A percentile compares a stretch with the other conserved stretches of the same genome.
phyloP scores from a whole-genome alignment of 1,284 basidiomycete species.

The Tilletia horrida region DNA sequence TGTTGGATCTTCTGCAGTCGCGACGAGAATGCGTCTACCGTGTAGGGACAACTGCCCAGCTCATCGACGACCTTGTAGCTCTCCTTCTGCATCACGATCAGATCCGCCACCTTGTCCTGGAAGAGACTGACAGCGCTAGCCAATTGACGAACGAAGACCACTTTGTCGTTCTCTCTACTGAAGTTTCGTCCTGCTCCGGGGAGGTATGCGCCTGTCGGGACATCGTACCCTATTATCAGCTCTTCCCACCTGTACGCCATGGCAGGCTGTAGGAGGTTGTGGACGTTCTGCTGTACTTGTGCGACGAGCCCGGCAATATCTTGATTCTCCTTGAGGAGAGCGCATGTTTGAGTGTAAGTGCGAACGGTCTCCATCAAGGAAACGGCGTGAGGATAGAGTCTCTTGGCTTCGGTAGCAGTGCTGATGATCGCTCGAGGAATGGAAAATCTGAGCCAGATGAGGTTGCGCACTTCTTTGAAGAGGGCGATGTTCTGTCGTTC shows the following conservation, averaged over 20 bases:
- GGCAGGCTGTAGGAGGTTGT: slow-evolving; percentile 38
- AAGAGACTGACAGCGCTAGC: slow-evolving; percentile 75
- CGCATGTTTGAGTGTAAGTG: slow-evolving; percentile 90
- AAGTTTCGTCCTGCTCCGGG: slow-evolving; percentile 49
- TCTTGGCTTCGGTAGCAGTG: slow-evolving; percentile 95
- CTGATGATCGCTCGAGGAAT: slow-evolving; percentile 92
- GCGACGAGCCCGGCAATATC: slow-evolving; percentile 76
- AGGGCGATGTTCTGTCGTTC: slow-evolving; percentile 96
- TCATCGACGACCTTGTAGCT: slow-evolving; percentile 80
- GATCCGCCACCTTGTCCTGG: slow-evolving; percentile 87
- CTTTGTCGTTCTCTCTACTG: slow-evolving; percentile 74
- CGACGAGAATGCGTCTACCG: slow-evolving; percentile 72
- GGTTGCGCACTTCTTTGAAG: slow-evolving; percentile 94
- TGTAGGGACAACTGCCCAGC: slow-evolving; percentile 79
- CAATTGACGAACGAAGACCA: slow-evolving; percentile 90
- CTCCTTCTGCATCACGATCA: slow-evolving; percentile 86
- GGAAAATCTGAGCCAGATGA: slow-evolving; percentile 91
- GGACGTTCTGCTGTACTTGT: slow-evolving; percentile 42
- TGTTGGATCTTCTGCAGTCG: slow-evolving; percentile 78
- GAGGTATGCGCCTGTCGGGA: slow-evolving; percentile 57
- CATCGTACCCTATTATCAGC: slow-evolving; percentile 60
- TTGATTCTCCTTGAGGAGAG: slow-evolving; percentile 75
- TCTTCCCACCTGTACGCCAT: slow-evolving; percentile 96
- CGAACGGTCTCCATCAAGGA: slow-evolving; percentile 90
- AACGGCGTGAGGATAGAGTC: slow-evolving; percentile 96